Evolutionary conservation across 2,329 filamentous ascomycete genomes (phyloP), one percentile per base, ranked within the genome.

Genomic region (Aureobasidium vineae): DNA sequence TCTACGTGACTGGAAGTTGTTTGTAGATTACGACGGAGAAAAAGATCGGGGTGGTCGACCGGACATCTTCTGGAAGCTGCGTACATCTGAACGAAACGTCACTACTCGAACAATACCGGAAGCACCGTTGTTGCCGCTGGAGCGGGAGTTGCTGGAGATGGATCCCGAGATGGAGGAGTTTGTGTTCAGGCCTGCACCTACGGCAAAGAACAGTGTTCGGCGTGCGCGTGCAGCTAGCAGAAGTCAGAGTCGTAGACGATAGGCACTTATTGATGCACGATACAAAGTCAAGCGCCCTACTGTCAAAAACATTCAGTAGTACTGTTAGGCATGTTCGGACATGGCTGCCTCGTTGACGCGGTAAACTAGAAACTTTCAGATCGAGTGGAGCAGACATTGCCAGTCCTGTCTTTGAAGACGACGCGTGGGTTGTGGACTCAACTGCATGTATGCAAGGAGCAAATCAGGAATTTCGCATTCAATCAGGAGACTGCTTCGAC

Each of bases 1-100:
- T 3, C 73, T 82, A 21, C 74, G 78, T 47, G 77, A 78, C 69
- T 84, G 82, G 79, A 79, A 79, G 50, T 73, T 84, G 31, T 75
- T 78, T 41, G 76, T 82, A 68, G 80, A 82, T 70, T 77, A 78
- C 68, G 70, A 70, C 8, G 72, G 74, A 60, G 73, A 72, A n/a
- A 71, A 74, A 38, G 73, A 71, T 4, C 73, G 76, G 16, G 71
- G 71, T 56, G 69, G 70, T n/a, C 40, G 61, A 43, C 78, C 79
- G 0, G 77, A 79, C 65, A 72, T 82, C 26, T 78, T 74, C 70
- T 82, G 80, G 80, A 78, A 77, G 68, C 68, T 74, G 26, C 71
- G 72, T 21, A 77, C 73, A 66, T 74, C 73, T 43, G 73, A 75
- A 40, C 73, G 73, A 45, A 72, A 76, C 11, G 75, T 76, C 19